phyloP scores from a whole-genome alignment of 257 asterid species.

The Perilla frutescens region DNA sequence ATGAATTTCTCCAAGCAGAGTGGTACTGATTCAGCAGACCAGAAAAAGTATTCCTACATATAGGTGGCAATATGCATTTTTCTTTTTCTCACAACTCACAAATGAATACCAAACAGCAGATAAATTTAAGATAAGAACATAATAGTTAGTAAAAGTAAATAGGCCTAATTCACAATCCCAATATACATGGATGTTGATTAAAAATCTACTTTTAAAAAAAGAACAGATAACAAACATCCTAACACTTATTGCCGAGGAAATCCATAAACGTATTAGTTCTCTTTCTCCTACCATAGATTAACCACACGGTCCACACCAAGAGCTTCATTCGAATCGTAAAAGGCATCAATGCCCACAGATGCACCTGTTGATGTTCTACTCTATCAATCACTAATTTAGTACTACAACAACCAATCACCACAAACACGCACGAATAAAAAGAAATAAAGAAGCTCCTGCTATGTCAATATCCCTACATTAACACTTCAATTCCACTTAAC shows the following conservation, averaged over 20 bases:
- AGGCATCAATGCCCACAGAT: too few species aligned
- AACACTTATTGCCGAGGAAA: too few species aligned
- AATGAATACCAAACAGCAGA: background rate
- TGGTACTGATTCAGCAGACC: background rate
- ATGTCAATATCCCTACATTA: background rate
- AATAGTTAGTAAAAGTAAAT: background rate
- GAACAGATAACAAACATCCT: too few species aligned
- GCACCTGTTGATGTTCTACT: background rate
- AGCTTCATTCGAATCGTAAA: background rate
- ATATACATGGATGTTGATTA: too few species aligned
- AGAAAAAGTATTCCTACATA: background rate
- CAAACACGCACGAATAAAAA: background rate
- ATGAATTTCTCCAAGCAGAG: background rate
- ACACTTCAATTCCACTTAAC: constrained; percentile 4
- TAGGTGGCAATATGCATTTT: background rate
- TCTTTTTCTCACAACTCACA: background rate
- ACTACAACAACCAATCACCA: background rate
- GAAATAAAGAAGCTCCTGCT: background rate
- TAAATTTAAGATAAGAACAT: background rate
- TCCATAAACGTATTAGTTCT: too few species aligned
- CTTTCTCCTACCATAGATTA: too few species aligned
- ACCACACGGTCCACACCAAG: background rate
- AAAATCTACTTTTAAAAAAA: too few species aligned
- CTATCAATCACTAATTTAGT: constrained; percentile 14
- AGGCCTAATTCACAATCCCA: background rate